Evolutionary conservation across 176 grass and related monocot species (phyloP), one percentile per base, ranked within the genome.

Genomic region (Oryza meridionalis): DNA sequence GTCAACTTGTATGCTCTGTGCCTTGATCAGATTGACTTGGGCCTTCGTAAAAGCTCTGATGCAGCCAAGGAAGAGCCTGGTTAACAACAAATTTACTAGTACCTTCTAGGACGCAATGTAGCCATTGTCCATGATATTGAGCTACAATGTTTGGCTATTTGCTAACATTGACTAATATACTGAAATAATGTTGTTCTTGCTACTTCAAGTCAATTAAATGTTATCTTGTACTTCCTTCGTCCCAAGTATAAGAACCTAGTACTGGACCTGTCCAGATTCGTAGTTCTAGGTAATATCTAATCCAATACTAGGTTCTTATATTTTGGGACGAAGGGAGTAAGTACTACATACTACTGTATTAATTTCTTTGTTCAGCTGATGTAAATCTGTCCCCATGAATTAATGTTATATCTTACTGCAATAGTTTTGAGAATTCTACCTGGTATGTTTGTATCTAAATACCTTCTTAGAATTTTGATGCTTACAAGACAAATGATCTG

Each of bases 11-110:
- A 69, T 73, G 11, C 59, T 21, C 6, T 63, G 43, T 33, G 66
- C 4, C 44, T 50, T 72, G 21, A 72, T 31, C 72, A 77, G 21
- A 61, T 81, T 70, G 51, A 35, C 3, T 51, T 46, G 31, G 62
- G 44, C 33, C 15, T 22, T 46, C 58, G 70, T 70, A 3, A 5
- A 11, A 63, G 35, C n/a, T 32, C 65, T 85, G 24, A 77, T 65
- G 42, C 13, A 67, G 42, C 76, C 67, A 88, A 40, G 40, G 37
- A 70, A 69, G 14, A 55, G 11, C 15, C 21, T 55, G 2, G 69
- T 70, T 59, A 67, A 73, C 73, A 46, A 66, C 45, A 69, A 66
- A 62, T 49, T 74, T 49, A 35, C 33, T 35, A 35, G 63, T 73
- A 35, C 65, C 81, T 65, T 82, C 25, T 47, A 62, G 26, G 65